A percentile compares a stretch with the other conserved stretches of the same genome.
phyloP scores from a whole-genome alignment of 1,139 yeast genomes.

The Spathaspora sp. region DNA sequence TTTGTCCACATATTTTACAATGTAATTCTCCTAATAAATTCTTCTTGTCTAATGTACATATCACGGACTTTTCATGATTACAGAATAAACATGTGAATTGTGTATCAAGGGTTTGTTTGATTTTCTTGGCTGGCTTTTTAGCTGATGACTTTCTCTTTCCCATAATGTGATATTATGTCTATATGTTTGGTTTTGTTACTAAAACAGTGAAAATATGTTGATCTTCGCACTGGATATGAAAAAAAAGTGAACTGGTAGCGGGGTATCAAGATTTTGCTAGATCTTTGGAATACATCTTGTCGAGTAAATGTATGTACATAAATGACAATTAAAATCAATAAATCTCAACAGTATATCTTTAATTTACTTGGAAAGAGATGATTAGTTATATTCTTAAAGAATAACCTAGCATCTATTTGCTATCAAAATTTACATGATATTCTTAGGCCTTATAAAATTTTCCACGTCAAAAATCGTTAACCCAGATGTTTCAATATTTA shows the following conservation, averaged over 20 bases:
- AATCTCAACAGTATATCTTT: no score
- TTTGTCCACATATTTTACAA: slow-evolving; percentile 94
- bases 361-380: no score
- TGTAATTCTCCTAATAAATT: slow-evolving; percentile 79
- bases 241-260: not conserved
- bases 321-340: no score
- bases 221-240: not conserved
- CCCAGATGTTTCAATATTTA: no score
- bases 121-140: slow-evolving; percentile 69
- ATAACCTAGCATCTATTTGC: no score
- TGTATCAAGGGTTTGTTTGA: slow-evolving; percentile 79
- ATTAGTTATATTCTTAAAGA: no score
- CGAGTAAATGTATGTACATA: no score
- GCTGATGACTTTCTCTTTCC: slow-evolving; percentile 88
- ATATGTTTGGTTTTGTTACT: not conserved
- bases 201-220: not conserved
- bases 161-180: slow-evolving; percentile 49
- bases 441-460: no score
- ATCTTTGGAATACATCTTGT: no score
- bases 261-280: no score
- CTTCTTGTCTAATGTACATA: slow-evolving; percentile 86
- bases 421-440: no score
- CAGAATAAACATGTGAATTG: slow-evolving; percentile 92
- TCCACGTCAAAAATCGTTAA: no score
- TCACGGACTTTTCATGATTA: slow-evolving; percentile 91